Percentiles rank a stretch among this genome's conserved stretches.
phyloP scores from a whole-genome alignment of 2,329 filamentous ascomycete genomes.

The Cercospora zeae-maydis region DNA sequence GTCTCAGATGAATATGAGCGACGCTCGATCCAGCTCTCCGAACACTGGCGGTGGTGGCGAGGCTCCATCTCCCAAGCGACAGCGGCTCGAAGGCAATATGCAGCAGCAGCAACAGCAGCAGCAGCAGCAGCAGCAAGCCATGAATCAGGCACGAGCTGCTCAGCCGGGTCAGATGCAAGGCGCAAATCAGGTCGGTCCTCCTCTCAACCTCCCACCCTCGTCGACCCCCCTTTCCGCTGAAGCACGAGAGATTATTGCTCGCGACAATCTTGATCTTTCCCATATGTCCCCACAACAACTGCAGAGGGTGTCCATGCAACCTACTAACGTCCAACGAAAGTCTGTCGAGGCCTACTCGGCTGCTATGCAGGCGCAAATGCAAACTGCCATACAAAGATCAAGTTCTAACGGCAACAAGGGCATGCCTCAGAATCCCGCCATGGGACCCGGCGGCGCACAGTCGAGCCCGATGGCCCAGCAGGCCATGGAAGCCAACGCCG shows the following conservation, averaged over 20 bases:
- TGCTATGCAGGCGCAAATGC: slow-evolving; percentile 78
- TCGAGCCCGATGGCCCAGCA: slow-evolving; percentile 35
- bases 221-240: slow-evolving; percentile 22
- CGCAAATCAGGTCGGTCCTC: slow-evolving; percentile 36
- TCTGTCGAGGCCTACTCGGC: slow-evolving; percentile 84
- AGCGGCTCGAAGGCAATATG: slow-evolving; percentile 70
- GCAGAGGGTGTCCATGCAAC: slow-evolving; percentile 56
- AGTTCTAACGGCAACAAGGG: slow-evolving; percentile 66
- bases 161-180: slow-evolving; percentile 32
- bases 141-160: slow-evolving; percentile 38
- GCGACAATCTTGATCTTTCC: slow-evolving; percentile 69
- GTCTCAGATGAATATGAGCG: slow-evolving; percentile 80
- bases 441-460: slow-evolving; percentile 41
- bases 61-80: slow-evolving; percentile 87
- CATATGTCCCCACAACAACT: slow-evolving; percentile 74
- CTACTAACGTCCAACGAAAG: slow-evolving; percentile 66
- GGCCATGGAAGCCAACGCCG: slow-evolving; percentile 66
- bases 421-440: slow-evolving; percentile 58
- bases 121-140: slow-evolving; percentile 10
- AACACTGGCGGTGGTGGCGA: slow-evolving; percentile 60
- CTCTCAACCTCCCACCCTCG: slow-evolving; percentile 22
- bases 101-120: slow-evolving; percentile 56
- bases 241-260: slow-evolving; percentile 43
- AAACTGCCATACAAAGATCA: slow-evolving; percentile 66
- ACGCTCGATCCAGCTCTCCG: slow-evolving; percentile 74